Evolutionary conservation across 2,329 filamentous ascomycete species (phyloP), one percentile per base, ranked within the genome.

Genomic region (Colletotrichum echinochloae): DNA sequence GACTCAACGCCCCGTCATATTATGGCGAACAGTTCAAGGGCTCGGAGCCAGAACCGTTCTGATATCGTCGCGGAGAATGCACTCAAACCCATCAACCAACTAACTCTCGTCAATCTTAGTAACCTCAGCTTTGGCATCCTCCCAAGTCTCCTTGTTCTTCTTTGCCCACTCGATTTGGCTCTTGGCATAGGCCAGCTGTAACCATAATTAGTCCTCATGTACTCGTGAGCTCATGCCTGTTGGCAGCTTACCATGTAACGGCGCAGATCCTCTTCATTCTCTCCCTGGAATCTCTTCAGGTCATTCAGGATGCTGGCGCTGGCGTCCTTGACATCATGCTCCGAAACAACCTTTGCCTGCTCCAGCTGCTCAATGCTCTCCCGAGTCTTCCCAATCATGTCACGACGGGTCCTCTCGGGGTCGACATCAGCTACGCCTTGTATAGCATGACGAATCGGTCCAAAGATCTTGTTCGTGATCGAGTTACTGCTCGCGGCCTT

Each of bases 341-440:
- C 94, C 5, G 94, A 93, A 5, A 93, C 95, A 39, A 94, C 89
- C 68, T 98, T 88, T 0, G 96, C 96, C 84, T 97, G 94, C 81
- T 98, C 95, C 62, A 99, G 86, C 83, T 98, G 88, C 55, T 82
- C 88, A 72, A 99, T 90, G 68, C 91, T 93, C 82, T 99, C 96
- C 74, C 92, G 91, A 0, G 96, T 99, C 86, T 98, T 98, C 48
- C 95, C 95, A 75, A 99, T 98, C 73, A 94, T 92, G 79, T 99
- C 96, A 64, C 96, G 89, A 63, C 96, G 88, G 52, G 95, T 97
- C 73, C 95, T 88, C 82, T 99, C 96, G 0, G 96, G 96, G 78
- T 99, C 96, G 51, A 97, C 94, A 79, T 99, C 96, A 1, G 96
- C 95, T 76, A 98, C 95, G 5, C 96, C 96, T 77, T 98, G 94